Base-by-base conservation (phyloP, 2,329 filamentous ascomycete genomes). In the Plenodomus biglobosus region DNA sequence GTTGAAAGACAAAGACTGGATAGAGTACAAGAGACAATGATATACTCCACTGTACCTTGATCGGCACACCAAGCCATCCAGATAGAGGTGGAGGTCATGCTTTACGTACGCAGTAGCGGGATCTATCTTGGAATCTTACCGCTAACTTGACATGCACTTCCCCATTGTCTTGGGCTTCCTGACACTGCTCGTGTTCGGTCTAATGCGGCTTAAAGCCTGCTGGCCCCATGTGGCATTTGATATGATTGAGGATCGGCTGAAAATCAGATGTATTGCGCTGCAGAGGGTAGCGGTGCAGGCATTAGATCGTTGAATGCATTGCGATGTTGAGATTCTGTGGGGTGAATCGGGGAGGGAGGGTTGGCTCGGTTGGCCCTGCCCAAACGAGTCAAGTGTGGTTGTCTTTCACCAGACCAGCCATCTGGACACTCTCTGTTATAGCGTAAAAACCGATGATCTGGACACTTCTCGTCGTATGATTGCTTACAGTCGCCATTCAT, bases 31-130 rank as follows among this genome's bases (percentile, higher is more conserved):
- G 40, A 44, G 46, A 56, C 50, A 44, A 54, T 70, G 66, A 70
- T 71, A 71, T 72, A 71, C 52, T 65, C 61, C 63, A 46, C 51
- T 48, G 40, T 46, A 57, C 58, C 65, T 62, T 53, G 58, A 59
- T 53, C 51, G 42, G 44, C 53, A 48, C 44, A 50, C 51, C 55
- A 56, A 65, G 60, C 56, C 55, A 50, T 51, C 46, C 48, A 21
- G 46, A 46, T 48, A 55, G 50, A 64, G 58, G 57, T 56, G 58
- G 56, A 64, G 59, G 59, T 53, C 58, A 59, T 61, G 56, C 55
- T 52, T 54, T 48, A 41, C 48, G 13, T 39, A 44, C 40, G 47
- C 52, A 48, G 52, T 59, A 55, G 55, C 59, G 60, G 55, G 54
- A 58, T 48, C 61, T 60, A 59, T 57, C 52, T 54, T 52, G 46